Conservation (phyloP, 2,329 filamentous ascomycete genomes). For the Colletotrichum sp. region DNA sequence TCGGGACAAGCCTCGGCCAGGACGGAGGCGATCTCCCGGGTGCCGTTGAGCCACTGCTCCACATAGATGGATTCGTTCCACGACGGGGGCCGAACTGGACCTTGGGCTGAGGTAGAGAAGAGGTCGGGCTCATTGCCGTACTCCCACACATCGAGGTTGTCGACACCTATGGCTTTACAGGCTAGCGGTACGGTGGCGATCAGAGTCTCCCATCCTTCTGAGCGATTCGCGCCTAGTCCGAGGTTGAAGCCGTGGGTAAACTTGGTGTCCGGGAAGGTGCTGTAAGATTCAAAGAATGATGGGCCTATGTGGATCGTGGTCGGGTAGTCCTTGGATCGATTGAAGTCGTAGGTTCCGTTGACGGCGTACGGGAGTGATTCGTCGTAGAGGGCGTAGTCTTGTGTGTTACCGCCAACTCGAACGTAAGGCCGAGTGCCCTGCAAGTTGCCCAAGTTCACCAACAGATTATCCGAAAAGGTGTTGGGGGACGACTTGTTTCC, state of each 20-base stretch:
- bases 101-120: slow-evolving; percentile 56
- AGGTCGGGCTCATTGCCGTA: slow-evolving; percentile 71
- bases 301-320: slow-evolving; percentile 65
- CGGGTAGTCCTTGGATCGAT: slow-evolving; percentile 62
- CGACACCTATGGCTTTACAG: slow-evolving; percentile 58
- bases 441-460: slow-evolving; percentile 60
- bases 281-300: slow-evolving; percentile 67
- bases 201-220: slow-evolving; percentile 55
- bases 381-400: slow-evolving; percentile 69
- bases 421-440: slow-evolving; percentile 64
- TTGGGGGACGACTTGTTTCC: slow-evolving; percentile 62
- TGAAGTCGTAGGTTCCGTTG: slow-evolving; percentile 56
- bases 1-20: slow-evolving; percentile 56
- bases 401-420: slow-evolving; percentile 70
- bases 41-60: slow-evolving; percentile 62
- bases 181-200: slow-evolving; percentile 58
- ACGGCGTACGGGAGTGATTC: slow-evolving; percentile 52
- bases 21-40: slow-evolving; percentile 49
- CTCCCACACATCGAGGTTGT: slow-evolving; percentile 62
- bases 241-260: slow-evolving; percentile 69
- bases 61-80: slow-evolving; percentile 64
- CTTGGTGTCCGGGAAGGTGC: slow-evolving; percentile 58
- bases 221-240: slow-evolving; percentile 55
- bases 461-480: slow-evolving; percentile 62
- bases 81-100: slow-evolving; percentile 51